Evolutionary conservation across 2,329 filamentous ascomycete genomes (phyloP), one percentile per base, ranked within the genome.

Genomic region (Neofusicoccum parvum): DNA sequence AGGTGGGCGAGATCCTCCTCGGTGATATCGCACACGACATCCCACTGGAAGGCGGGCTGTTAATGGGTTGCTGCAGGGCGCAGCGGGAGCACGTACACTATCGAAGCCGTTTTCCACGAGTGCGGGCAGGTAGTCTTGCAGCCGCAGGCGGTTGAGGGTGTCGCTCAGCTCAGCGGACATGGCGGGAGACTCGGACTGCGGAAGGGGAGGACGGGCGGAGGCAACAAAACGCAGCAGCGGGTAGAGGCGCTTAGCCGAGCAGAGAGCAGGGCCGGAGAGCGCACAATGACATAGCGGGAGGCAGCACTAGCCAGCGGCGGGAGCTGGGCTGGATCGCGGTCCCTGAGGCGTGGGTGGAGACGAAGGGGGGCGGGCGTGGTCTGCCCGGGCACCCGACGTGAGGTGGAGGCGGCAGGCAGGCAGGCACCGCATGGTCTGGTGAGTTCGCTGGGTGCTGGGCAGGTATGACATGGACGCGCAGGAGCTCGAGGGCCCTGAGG

Each of bases 21-120:
- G 23, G 76, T 79, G 41, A 80, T 78, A 65, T 79, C 76, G 48
- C 76, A 70, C n/a, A 78, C 72, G 0, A 72, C 75, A 32, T 77
- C 73, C 78, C 78, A 79, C 56, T 60, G 32, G 49, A 51, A 72
- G 27, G n/a, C 27, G 1, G 9, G 41, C n/a, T 36, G 23, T 62
- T 12, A 45, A 36, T 9, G 6, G 11, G 2, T 9, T 17, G 6
- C 7, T 9, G 17, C 11, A 3, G 43, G 15, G 39, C 3, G 14
- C 15, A 5, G 43, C n/a, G 39, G 20, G 43, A 36, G 15, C 11
- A 48, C 56, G 32, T 23, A 60, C 56, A 5, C 15, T 58, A n/a
- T 72, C 69, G 58, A 79, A 79, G 14, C 78, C 77, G 66, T 79
- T 78, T 2, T 75, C 71, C 12, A 67, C 43, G 1, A 79, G 71